Percentiles rank a stretch among this genome's conserved stretches.
phyloP scores from a whole-genome alignment of 108 stramenopile species.

The Aurantiochytrium sp. region DNA sequence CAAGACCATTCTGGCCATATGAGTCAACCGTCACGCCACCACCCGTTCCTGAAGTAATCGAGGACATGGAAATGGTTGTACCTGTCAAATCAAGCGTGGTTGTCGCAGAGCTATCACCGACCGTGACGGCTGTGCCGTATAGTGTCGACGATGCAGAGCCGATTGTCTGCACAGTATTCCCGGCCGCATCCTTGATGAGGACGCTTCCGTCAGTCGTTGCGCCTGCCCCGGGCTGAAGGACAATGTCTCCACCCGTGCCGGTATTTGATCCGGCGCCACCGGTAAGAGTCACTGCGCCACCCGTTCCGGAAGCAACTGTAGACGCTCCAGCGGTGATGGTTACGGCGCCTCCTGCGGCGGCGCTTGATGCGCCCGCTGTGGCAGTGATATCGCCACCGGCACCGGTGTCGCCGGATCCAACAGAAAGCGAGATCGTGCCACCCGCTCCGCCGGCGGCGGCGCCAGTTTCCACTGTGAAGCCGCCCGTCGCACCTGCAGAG shows the following conservation, averaged over 20 bases:
- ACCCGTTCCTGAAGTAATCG: not conserved
- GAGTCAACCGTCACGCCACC: not conserved
- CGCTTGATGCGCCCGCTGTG: not conserved
- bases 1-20: not conserved
- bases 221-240: not conserved
- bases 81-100: not conserved
- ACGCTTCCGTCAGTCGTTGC: not conserved
- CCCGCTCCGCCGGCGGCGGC: not conserved
- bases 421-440: not conserved
- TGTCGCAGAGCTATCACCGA: not conserved
- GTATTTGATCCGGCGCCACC: not conserved
- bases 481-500: not conserved
- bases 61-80: not conserved
- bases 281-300: not conserved
- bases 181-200: not conserved
- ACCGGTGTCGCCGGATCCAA: not conserved
- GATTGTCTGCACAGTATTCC: not conserved
- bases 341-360: not conserved
- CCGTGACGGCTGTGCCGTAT: not conserved
- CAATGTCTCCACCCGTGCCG: not conserved
- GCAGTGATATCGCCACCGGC: not conserved
- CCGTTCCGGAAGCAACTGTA: not conserved
- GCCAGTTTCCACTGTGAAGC: not conserved
- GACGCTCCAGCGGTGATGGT: not conserved
- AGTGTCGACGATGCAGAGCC: not conserved